Evolutionary conservation across 257 asterid species (phyloP).

Genomic region (Euphrasia confusa): DNA sequence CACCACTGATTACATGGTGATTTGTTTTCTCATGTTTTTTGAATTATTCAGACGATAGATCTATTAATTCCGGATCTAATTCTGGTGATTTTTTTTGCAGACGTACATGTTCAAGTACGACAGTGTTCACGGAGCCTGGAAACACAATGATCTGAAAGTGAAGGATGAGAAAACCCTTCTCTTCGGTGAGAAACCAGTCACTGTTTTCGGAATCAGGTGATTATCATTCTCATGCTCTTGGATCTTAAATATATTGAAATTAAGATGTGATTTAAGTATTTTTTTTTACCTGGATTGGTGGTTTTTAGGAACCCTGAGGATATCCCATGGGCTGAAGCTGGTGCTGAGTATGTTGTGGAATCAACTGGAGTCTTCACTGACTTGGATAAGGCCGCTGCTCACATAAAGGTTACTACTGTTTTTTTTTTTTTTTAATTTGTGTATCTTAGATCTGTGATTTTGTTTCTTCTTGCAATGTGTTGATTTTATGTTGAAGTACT

Average conservation of each 20-base stretch:
- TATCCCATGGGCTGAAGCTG: constrained; percentile 68
- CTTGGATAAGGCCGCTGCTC: constrained; percentile 80
- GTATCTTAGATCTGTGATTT: not conserved
- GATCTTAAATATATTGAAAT: not conserved
- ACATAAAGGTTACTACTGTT: constrained; percentile 50
- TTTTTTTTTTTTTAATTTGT: not conserved
- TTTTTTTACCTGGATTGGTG: not conserved
- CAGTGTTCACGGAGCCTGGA: constrained; percentile 88
- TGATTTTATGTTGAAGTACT: too few species aligned
- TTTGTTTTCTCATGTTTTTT: not conserved
- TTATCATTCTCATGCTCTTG: not conserved
- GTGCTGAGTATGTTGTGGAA: constrained; percentile 70
- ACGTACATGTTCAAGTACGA: constrained; percentile 94
- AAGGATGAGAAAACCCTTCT: constrained; percentile 82
- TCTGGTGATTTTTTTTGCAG: constrained; percentile 26
- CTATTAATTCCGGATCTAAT: not conserved
- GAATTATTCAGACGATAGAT: not conserved
- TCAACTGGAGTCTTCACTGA: constrained; percentile 78
- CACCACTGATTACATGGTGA: constrained; percentile 84
- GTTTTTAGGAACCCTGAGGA: constrained; percentile 56
- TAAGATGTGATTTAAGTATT: not conserved
- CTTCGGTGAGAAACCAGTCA: constrained; percentile 62
- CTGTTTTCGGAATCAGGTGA: constrained; percentile 61
- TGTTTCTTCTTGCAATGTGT: not conserved
- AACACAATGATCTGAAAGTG: constrained; percentile 63